Base-by-base conservation (phyloP, 2,329 filamentous ascomycete genomes). In the Bertia moriformis region DNA sequence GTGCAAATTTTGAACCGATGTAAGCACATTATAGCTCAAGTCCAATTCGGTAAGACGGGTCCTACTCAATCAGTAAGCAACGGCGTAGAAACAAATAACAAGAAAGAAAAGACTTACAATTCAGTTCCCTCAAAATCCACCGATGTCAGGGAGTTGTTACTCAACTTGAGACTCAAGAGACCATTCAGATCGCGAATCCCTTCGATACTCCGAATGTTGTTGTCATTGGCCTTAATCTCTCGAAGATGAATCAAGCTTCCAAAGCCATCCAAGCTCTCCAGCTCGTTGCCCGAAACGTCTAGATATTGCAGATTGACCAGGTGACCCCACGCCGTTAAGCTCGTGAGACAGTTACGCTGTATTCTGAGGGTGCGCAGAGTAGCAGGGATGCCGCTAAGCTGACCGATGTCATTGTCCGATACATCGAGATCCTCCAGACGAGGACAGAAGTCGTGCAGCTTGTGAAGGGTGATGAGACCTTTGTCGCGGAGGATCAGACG, bases 291-390 rank as follows among this genome's bases (percentile, higher is more conserved):
- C 1, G 88, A 94, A 29, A 98, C 71, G 55, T 98, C 86, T 36
- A 98, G 62, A 52, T 95, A 93, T 56, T 98, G 91, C 37, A 98
- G 65, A 55, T 98, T 95, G 49, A 71, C 67, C 43, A 98, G 65
- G 48, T 89, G 83, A 32, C 76, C 69, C 88, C 89, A 98, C 2
- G 85, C 77, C 1, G 89, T 94, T 44, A 98, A 63, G 49, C 85
- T 82, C 3, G 81, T 87, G 39, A 98, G 66, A 50, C 73, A 71
- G 50, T 98, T 98, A 41, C 77, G 65, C 10, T 75, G 71, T 37
- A 83, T 78, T 47, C 75, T 77, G 38, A 98, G 67, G 40, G 81
- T 75, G 39, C 89, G 73, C 41, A 94, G 66, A 13, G 70, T 78
- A 13, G 64, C 58, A 0, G 91, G 89, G 24, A 89, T 72, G 2